phyloP scores from a whole-genome alignment of 2,329 filamentous ascomycete genomes.

The Paradendryphiella salina region DNA sequence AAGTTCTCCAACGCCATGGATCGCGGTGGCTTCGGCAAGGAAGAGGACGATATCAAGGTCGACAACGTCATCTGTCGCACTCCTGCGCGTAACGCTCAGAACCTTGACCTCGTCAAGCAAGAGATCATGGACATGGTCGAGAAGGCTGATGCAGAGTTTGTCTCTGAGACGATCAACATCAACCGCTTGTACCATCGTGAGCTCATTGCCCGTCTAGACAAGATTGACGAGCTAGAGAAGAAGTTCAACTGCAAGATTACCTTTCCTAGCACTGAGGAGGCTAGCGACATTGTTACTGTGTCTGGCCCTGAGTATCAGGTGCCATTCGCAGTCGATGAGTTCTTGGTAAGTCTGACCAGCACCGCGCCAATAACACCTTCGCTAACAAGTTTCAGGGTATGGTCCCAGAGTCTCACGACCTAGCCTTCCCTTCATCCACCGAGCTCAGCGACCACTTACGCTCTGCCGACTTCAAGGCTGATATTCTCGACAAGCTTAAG shows the following conservation, averaged over 20 bases:
- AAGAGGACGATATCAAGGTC: conserved; percentile 97
- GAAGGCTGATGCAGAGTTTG: conserved; percentile 94
- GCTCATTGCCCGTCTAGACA: conserved; percentile 80
- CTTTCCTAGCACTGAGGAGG: conserved; percentile 96
- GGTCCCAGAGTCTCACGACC: conserved; percentile 94
- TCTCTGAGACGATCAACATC: conserved; percentile 88
- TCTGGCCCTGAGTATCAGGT: conserved; percentile 98
- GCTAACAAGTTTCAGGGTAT: conserved; percentile 68
- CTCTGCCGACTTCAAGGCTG: conserved; percentile 77
- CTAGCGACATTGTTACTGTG: conserved; percentile 93
- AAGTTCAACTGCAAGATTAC: conserved; percentile 99
- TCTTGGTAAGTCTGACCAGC: conserved; percentile 62
- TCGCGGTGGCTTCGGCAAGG: conserved; percentile 86
- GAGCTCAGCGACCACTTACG: conserved; percentile 80
- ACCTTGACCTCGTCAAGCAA: conserved; percentile 93
- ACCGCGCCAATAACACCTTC: background rate
- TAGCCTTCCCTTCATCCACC: conserved; percentile 76
- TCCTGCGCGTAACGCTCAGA: conserved; percentile 94
- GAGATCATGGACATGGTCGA: conserved; percentile 99
- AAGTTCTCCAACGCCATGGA: conserved; percentile 99
- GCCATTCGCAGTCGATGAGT: conserved; percentile 92
- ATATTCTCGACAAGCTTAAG: conserved; percentile 82
- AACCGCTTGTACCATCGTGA: conserved; percentile 95
- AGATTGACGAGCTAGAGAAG: conserved; percentile 94
- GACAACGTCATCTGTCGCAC: conserved; percentile 99